A percentile compares a stretch with the other conserved stretches of the same genome.
These are phyloP conservation scores for Penicillium glabrum DNA, from an alignment of 2,329 filamentous ascomycete species.

Conservation along the genomic window DNA sequence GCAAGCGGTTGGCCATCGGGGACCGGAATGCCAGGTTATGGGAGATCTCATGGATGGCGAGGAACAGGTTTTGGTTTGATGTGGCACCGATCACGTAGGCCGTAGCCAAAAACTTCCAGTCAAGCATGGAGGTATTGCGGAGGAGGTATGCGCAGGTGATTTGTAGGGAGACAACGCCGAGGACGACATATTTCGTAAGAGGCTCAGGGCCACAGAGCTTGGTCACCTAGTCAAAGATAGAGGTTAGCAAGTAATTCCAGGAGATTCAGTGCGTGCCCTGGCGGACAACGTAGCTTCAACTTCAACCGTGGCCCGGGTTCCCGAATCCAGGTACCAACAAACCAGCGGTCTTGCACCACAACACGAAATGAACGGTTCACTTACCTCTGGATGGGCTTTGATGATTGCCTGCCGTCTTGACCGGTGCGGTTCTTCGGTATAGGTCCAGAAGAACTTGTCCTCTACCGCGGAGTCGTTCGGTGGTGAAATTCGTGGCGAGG, in stretches of 20 bases:
- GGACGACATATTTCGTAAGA: slow-evolving; percentile 89
- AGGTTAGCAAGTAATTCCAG: slow-evolving; percentile 13
- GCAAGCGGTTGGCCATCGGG: slow-evolving; percentile 73
- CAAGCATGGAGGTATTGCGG: slow-evolving; percentile 74
- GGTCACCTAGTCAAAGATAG: slow-evolving; percentile 66
- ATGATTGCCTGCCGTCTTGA: slow-evolving; percentile 91
- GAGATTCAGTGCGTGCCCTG: slow-evolving; percentile 2
- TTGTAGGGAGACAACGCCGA: slow-evolving; percentile 80
- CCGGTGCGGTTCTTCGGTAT: slow-evolving; percentile 95
- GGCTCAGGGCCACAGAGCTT: slow-evolving; percentile 97
- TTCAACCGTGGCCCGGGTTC: slow-evolving; percentile 1
- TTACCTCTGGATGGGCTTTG: slow-evolving; percentile 93
- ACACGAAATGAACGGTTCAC: slow-evolving; percentile 6
- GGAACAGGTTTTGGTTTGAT: slow-evolving; percentile 96
- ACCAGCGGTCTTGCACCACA: neutral
- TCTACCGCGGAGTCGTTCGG: slow-evolving; percentile 36
- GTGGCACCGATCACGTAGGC: slow-evolving; percentile 93
- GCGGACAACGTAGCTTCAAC: slow-evolving; percentile 6
- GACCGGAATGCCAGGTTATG: slow-evolving; percentile 94
- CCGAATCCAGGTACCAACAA: neutral
- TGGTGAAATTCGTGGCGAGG: slow-evolving; percentile 28
- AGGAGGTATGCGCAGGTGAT: slow-evolving; percentile 74
- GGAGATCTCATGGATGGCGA: slow-evolving; percentile 97
- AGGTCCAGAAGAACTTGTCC: slow-evolving; percentile 93
- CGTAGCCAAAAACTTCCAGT: slow-evolving; percentile 79